Base-by-base conservation (phyloP, 805 yeast genomes). In the Candida coquimbonensis region DNA sequence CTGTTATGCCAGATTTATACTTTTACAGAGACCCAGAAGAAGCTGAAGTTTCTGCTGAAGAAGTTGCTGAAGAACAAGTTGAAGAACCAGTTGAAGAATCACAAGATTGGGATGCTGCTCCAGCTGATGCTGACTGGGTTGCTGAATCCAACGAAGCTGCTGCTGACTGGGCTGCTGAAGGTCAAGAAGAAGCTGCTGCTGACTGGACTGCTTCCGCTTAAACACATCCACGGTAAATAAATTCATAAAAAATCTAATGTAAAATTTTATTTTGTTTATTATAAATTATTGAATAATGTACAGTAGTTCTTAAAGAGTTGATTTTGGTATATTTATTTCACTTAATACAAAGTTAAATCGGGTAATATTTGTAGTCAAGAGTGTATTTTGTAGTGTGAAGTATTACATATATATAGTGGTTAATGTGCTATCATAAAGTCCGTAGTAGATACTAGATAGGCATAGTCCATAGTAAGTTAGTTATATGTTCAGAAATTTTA, bases 11-110 rank as follows among this genome's bases (percentile, higher is more conserved):
- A 74, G 99, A 93, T 80, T 83, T 93, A 75, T 93, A 90, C 90
- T 93, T 93, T 90, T 93, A 93, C 97, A 93, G 99, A 84, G 96
- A 93, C 80, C 99, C 99, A 70, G 98, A 91, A 81, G 99, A 93
- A 78, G 85, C 86, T 74, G 96, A 88, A 78, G 74, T 73, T 66
- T 79, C 80, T 64, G 80, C 75, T 62, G 80, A 80, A 66, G 77
- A 77, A 54, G 77, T 74, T 59, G 78, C 72, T 64, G 64, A 68
- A 59, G 73, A 69, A 63, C 57, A 66, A 51, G 72, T 71, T 55
- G 85, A 77, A 65, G 80, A 75, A 61, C 79, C 78, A 63, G 40
- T 44, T 45, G 86, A 80, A 67, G 83, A 75, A 65, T 77, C 73
- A 59, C 80, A 76, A 64, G 88, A 78, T 71, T 83, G 83, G 80